Evolutionary conservation across 2,329 filamentous ascomycete genomes (phyloP).

Genomic region (Phialophora verrucosa): DNA sequence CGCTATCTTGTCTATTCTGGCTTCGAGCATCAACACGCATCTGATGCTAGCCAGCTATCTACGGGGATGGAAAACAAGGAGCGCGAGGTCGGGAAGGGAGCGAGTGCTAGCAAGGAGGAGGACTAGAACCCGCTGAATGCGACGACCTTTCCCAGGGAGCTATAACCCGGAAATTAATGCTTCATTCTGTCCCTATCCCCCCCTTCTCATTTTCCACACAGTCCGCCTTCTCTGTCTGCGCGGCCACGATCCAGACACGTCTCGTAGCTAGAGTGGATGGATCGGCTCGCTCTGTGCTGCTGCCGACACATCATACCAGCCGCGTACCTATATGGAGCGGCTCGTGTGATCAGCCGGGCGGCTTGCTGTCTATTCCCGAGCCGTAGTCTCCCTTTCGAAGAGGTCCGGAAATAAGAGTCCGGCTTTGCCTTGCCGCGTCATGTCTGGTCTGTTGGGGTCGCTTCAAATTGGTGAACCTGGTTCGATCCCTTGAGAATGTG

Average conservation of each 20-base stretch:
- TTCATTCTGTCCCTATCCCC: not conserved
- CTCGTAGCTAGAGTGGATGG: too few species aligned
- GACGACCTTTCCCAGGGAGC: not conserved
- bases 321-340: not conserved
- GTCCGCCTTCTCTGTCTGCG: not conserved
- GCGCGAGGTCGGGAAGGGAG: not conserved
- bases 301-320: not conserved
- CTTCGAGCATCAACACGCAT: not conserved
- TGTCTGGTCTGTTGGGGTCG: not conserved
- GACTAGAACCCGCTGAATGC: not conserved
- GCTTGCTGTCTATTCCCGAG: not conserved
- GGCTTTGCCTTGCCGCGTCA: not conserved
- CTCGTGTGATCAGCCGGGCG: not conserved
- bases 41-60: not conserved
- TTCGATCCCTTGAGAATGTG: not conserved
- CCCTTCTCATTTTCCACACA: not conserved
- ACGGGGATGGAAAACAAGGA: not conserved
- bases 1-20: not conserved
- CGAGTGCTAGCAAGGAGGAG: too few species aligned
- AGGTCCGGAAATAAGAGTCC: not conserved
- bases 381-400: not conserved
- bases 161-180: not conserved
- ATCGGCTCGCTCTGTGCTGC: not conserved
- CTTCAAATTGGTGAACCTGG: not conserved
- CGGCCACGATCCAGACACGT: not conserved